These are phyloP conservation scores for Phaseolus coccineus DNA, from an alignment of 331 rosid species.

Conservation along the genomic window DNA sequence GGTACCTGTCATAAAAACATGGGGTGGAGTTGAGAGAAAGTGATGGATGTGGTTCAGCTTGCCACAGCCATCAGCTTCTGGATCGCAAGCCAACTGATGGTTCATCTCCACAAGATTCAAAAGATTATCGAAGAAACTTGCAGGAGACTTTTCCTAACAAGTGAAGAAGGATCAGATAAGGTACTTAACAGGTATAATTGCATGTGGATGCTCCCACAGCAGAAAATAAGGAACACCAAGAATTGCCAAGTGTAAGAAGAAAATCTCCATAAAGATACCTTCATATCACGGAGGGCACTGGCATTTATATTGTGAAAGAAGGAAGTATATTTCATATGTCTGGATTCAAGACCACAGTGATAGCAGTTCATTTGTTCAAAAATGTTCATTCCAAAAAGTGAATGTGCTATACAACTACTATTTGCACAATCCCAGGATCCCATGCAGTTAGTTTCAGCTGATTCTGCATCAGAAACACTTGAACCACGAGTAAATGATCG, in stretches of 20 bases:
- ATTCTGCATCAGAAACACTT: slow-evolving; percentile 66
- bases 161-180: slow-evolving; percentile 44
- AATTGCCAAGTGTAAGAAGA: slow-evolving; percentile 19
- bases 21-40: slow-evolving; percentile 85
- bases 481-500: slow-evolving; percentile 70
- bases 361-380: slow-evolving; percentile 91
- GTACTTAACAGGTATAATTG: slow-evolving; percentile 40
- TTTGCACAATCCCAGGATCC: slow-evolving; percentile 92
- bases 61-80: slow-evolving; percentile 89
- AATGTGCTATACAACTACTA: slow-evolving; percentile 84
- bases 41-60: slow-evolving; percentile 90
- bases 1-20: slow-evolving; percentile 89
- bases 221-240: slow-evolving; percentile 20
- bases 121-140: slow-evolving; percentile 83
- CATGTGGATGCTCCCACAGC: slow-evolving; percentile 33
- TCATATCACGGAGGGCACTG: slow-evolving; percentile 89
- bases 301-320: slow-evolving; percentile 97
- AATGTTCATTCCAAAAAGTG: slow-evolving; percentile 90
- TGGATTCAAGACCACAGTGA: slow-evolving; percentile 81
- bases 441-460: slow-evolving; percentile 68
- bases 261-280: slow-evolving; percentile 62
- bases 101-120: slow-evolving; percentile 87
- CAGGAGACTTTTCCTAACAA: slow-evolving; percentile 69
- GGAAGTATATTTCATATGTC: slow-evolving; percentile 88
- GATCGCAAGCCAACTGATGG: slow-evolving; percentile 93